Percentiles rank a stretch among this genome's conserved stretches.
Evolutionary conservation across 2,329 filamentous ascomycete species (phyloP).

Genomic region (Fonsecaea pugnacius): DNA sequence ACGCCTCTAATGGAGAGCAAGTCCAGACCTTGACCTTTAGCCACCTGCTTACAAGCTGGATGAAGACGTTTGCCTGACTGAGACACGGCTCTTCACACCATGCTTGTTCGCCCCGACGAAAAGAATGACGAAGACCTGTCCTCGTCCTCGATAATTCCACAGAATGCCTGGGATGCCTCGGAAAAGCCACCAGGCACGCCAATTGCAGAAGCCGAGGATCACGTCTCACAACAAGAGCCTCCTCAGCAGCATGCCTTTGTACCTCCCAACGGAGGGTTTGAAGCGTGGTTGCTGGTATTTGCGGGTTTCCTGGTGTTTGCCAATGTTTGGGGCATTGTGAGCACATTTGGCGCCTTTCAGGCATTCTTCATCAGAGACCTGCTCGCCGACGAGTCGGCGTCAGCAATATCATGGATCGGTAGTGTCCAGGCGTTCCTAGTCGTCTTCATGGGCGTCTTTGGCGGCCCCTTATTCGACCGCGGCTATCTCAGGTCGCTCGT

Average conservation of each 20-base stretch:
- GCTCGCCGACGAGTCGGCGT: conserved; percentile 67
- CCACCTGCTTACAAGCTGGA: not conserved
- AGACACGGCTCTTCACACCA: not conserved
- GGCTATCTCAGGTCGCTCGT: conserved; percentile 55
- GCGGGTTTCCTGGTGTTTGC: conserved; percentile 79
- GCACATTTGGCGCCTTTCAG: conserved; percentile 69
- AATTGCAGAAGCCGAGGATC: not conserved
- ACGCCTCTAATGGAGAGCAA: not conserved
- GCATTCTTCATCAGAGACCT: conserved; percentile 76
- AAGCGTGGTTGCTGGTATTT: conserved; percentile 82
- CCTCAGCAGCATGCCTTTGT: not conserved
- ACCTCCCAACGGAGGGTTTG: conserved; percentile 65
- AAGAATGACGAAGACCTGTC: not conserved
- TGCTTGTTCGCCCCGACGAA: not conserved
- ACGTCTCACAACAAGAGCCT: not conserved
- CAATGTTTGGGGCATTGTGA: conserved; percentile 61
- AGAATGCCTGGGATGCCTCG: not conserved
- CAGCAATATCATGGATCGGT: conserved; percentile 84
- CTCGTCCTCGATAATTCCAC: not conserved
- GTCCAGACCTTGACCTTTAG: not conserved
- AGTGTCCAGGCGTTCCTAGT: conserved; percentile 79
- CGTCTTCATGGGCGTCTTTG: conserved; percentile 82
- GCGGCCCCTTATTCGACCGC: conserved; percentile 82
- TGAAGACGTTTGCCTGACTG: not conserved
- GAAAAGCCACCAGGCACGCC: not conserved